Percentiles rank a stretch among this genome's conserved stretches.
phyloP scores from a whole-genome alignment of 495 filamentous ascomycete genomes.

The Penicillium cosmopolitanum region DNA sequence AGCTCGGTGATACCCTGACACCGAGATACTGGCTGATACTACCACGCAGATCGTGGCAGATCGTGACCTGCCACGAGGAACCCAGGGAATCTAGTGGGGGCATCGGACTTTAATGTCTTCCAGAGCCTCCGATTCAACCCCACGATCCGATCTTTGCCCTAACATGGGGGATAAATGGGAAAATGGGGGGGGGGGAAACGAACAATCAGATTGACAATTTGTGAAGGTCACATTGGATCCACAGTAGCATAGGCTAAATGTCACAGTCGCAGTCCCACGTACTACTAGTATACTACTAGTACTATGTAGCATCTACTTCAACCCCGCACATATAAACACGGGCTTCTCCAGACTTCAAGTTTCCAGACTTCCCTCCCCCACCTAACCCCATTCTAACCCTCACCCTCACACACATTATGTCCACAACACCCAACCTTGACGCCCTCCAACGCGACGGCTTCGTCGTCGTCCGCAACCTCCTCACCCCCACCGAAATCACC shows the following conservation, averaged over 20 bases:
- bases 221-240: constrained; percentile 24
- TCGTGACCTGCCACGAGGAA: no score
- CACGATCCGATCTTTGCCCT: background rate
- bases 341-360: constrained; percentile 2
- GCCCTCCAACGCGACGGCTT: constrained; percentile 54
- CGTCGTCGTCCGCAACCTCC: constrained; percentile 50
- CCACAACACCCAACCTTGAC: constrained; percentile 39
- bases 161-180: background rate
- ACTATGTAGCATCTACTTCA: constrained; percentile 13
- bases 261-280: constrained; percentile 20
- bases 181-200: background rate
- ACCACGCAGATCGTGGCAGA: no score
- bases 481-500: constrained; percentile 49
- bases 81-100: background rate
- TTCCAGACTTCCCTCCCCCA: background rate
- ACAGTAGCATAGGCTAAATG: constrained; percentile 28
- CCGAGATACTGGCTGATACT: no score
- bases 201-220: background rate
- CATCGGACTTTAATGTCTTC: background rate
- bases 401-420: constrained; percentile 12
- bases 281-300: background rate
- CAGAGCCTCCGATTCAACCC: constrained; percentile 1
- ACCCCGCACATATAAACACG: constrained; percentile 50
- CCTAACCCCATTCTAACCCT: background rate
- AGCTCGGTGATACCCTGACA: background rate